Percentiles rank a stretch among this genome's conserved stretches.
Evolutionary conservation across 352 stramenopile species (phyloP).

Genomic region (Phytophthora tentaculata): DNA sequence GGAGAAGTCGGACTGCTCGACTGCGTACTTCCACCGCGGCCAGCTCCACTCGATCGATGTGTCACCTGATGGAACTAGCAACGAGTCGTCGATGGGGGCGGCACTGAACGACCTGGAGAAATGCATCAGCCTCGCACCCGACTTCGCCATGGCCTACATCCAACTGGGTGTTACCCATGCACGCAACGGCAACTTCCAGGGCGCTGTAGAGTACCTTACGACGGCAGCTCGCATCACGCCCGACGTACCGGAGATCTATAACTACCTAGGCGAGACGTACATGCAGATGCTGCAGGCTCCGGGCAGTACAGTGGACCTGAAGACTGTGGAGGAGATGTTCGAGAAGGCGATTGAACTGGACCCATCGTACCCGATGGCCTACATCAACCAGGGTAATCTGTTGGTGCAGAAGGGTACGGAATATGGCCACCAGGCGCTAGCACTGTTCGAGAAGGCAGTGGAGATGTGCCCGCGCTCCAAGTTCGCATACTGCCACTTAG

Average conservation of each 20-base stretch:
- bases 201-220: slow-evolving; percentile 72
- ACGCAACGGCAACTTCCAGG: slow-evolving; percentile 74
- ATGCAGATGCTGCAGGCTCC: slow-evolving; percentile 82
- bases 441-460: slow-evolving; percentile 80
- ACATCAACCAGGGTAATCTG: slow-evolving; percentile 88
- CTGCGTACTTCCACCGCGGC: slow-evolving; percentile 83
- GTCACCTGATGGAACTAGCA: slow-evolving; percentile 53
- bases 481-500: slow-evolving; percentile 84
- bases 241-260: slow-evolving; percentile 84
- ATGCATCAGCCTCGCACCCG: slow-evolving; percentile 69
- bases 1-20: slow-evolving; percentile 72
- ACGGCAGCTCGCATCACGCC: slow-evolving; percentile 69
- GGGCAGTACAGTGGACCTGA: slow-evolving; percentile 53
- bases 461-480: slow-evolving; percentile 83
- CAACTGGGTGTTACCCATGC: slow-evolving; percentile 81
- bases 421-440: slow-evolving; percentile 72
- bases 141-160: slow-evolving; percentile 88
- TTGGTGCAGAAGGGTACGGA: slow-evolving; percentile 78
- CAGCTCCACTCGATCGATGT: slow-evolving; percentile 85
- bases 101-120: slow-evolving; percentile 74
- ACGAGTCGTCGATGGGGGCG: slow-evolving; percentile 57
- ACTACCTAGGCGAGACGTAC: slow-evolving; percentile 88
- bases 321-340: slow-evolving; percentile 77
- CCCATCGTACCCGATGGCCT: slow-evolving; percentile 85
- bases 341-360: slow-evolving; percentile 83